Evolutionary conservation across 169 alveolate species (phyloP), one percentile per base, ranked within the genome.

Genomic region (Neospora caninum): DNA sequence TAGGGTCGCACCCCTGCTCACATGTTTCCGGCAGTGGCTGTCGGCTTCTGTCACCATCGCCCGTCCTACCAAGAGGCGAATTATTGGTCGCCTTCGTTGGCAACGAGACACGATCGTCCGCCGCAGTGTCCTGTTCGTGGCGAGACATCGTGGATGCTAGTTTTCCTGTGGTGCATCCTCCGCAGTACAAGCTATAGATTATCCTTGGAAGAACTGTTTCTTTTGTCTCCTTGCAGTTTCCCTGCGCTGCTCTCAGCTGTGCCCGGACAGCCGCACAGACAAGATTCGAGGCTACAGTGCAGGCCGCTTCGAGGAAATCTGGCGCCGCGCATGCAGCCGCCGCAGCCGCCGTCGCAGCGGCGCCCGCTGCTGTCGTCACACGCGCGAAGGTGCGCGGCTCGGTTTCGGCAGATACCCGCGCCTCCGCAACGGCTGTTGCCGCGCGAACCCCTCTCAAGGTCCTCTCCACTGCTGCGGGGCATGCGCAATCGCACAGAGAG

Each of bases 191-290:
- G 31, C 86, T 78, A n/a, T 18, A 20, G 42, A 78, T 78, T 7
- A 78, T 22, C 0, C 86, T 78, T 9, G 86, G 13, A 25, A 78
- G 86, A 18, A 78, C 49, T 4, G 7, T 78, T n/a, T 29, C 86
- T 7, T n/a, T 38, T 10, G 27, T 22, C 4, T n/a, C 45, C 45
- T 20, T 29, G 39, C 27, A 43, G 20, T 20, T 29, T 0, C 18
- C 20, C 86, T 20, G 86, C 39, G 39, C 42, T 2, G 49, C 86
- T 25, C n/a, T n/a, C 86, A 78, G 45, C 86, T 78, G 86, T 16
- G 86, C 45, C 43, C 86, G 86, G 13, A 78, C 22, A 18, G 86
- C 86, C 86, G 86, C 86, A 25, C 45, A 78, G 49, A 78, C 42
- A n/a, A 78, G 45, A 25, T 78, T 78, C 39, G 86, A 78, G 18